Conservation (phyloP, 768 basidiomycete genomes). For the Mycena galopus region DNA sequence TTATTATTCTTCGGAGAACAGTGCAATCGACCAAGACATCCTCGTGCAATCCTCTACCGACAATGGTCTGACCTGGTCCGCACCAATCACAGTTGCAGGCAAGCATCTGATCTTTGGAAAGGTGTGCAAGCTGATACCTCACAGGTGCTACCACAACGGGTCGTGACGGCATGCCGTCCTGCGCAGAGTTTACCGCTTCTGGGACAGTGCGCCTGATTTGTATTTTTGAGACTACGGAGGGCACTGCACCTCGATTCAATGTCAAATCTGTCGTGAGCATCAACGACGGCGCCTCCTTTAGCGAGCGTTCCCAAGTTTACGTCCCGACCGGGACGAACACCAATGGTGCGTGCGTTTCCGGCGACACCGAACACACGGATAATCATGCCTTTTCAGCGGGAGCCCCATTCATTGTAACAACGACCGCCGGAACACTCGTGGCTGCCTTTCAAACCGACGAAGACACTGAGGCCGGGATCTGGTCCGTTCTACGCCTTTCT, state of each 20-base stretch:
- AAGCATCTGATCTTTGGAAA: not conserved
- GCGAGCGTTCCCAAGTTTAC: slow-evolving; percentile 32
- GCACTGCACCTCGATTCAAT: slow-evolving; percentile 30
- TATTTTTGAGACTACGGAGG: slow-evolving; percentile 43
- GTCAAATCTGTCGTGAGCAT: slow-evolving; percentile 40
- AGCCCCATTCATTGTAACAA: slow-evolving; percentile 34
- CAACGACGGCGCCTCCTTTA: slow-evolving; percentile 36
- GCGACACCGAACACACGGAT: not conserved
- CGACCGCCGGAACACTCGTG: slow-evolving; percentile 34
- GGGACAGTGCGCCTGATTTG: slow-evolving; percentile 33
- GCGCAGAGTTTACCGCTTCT: slow-evolving; percentile 24
- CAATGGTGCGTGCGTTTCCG: slow-evolving; percentile 30
- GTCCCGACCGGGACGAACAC: slow-evolving; percentile 28
- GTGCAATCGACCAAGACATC: slow-evolving; percentile 39
- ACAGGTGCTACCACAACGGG: slow-evolving; percentile 39
- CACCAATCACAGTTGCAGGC: slow-evolving; percentile 36
- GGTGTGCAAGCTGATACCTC: not conserved
- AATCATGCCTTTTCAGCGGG: slow-evolving; percentile 33
- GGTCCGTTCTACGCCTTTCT: not conserved
- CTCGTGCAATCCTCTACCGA: slow-evolving; percentile 40
- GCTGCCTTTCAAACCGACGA: slow-evolving; percentile 42
- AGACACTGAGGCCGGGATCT: slow-evolving; percentile 29
- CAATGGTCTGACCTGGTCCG: slow-evolving; percentile 37
- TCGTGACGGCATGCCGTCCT: slow-evolving; percentile 42
- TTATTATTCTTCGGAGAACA: slow-evolving; percentile 41